Evolutionary conservation across 306 rosid genomes (phyloP).

Genomic region (apple (Malus domestica)): ASM211411v1 NC_041792.1:31157907-31158406

Average conservation of each 20-base stretch:
- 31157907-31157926: background rate
- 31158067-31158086: constrained; percentile 99
- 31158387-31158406: constrained; percentile 85
- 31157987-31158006: background rate
- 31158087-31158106: constrained; percentile 97
- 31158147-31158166: constrained; percentile 87
- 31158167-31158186: constrained; percentile 99
- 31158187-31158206: constrained; percentile 96
- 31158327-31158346: constrained; percentile 94
- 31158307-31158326: constrained; percentile 72
- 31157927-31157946: background rate
- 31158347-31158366: constrained; percentile 92
- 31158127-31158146: constrained; percentile 99
- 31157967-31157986: background rate
- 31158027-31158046: constrained; percentile 9
- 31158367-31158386: constrained; percentile 89
- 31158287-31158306: constrained; percentile 54
- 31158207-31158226: constrained; percentile 83
- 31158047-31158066: constrained; percentile 31
- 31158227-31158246: constrained; percentile 76
- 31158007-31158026: background rate
- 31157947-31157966: background rate
- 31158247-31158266: constrained; percentile 48
- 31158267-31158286: constrained; percentile 56
- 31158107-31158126: constrained; percentile 98